Evolutionary conservation across 768 basidiomycete genomes (phyloP).

Genomic region (Postia placenta): DNA sequence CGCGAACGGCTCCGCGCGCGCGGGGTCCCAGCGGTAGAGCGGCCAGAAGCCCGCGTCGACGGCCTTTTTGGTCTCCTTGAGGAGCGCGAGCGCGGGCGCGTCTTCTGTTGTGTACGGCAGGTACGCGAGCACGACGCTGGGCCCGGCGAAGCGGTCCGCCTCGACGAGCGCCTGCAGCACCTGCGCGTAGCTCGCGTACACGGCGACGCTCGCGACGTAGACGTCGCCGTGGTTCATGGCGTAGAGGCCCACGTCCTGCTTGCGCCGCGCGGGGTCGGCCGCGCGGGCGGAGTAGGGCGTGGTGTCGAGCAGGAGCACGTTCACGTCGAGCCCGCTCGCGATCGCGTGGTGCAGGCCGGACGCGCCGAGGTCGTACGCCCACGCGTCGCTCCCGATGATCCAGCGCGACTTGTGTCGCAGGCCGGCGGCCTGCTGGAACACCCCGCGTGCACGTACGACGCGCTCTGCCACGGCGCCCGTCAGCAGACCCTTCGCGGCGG

Average conservation of each 20-base stretch:
- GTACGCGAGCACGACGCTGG: slow-evolving; percentile 90
- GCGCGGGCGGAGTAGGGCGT: slow-evolving; percentile 81
- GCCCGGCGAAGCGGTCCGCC: slow-evolving; percentile 85
- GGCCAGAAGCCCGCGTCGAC: slow-evolving; percentile 98
- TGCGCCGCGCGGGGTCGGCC: slow-evolving; percentile 62
- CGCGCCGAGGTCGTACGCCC: slow-evolving; percentile 95
- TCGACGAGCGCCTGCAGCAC: slow-evolving; percentile 88
- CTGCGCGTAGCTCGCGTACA: slow-evolving; percentile 94
- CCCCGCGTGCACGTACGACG: slow-evolving; percentile 26
- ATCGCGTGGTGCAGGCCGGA: slow-evolving; percentile 95
- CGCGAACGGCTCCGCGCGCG: slow-evolving; percentile 85
- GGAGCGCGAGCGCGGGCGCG: slow-evolving; percentile 75
- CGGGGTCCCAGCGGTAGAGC: slow-evolving; percentile 95
- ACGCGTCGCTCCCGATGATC: slow-evolving; percentile 98
- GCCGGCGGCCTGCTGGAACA: slow-evolving; percentile 47
- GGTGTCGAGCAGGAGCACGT: slow-evolving; percentile 93
- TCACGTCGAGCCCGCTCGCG: slow-evolving; percentile 85
- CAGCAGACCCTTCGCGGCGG: slow-evolving; percentile 8
- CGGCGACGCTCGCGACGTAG: slow-evolving; percentile 91
- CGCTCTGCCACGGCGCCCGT: slow-evolving; percentile 38
- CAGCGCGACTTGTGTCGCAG: slow-evolving; percentile 74
- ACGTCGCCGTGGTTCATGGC: slow-evolving; percentile 98
- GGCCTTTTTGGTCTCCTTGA: slow-evolving; percentile 96
- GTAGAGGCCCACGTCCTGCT: slow-evolving; percentile 95
- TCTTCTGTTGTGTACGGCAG: slow-evolving; percentile 82